Evolutionary conservation across 257 asterid genomes (phyloP).

Genomic region (Lycium barbarum): DNA sequence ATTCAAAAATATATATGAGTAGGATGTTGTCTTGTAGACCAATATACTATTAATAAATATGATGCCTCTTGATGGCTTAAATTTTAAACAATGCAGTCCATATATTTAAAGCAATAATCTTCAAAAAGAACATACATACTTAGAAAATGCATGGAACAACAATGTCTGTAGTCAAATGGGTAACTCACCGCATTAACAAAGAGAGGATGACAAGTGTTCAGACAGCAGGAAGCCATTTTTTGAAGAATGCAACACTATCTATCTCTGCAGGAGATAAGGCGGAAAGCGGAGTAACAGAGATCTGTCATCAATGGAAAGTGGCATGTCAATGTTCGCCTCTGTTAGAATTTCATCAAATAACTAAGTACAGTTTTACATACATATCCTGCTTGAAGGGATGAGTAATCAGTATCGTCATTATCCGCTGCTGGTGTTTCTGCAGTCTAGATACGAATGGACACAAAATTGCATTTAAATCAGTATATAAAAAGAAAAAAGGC

Average conservation of each 20-base stretch:
- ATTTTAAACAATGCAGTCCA: neutral
- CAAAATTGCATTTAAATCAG: neutral
- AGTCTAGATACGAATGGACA: constrained; percentile 47
- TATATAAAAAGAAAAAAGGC: neutral
- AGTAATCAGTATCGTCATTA: constrained; percentile 57
- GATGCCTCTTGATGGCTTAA: neutral
- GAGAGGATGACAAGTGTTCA: constrained; percentile 35
- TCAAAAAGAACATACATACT: neutral
- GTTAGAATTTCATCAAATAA: constrained; percentile 21
- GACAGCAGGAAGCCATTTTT: constrained; percentile 65
- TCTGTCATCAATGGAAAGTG: constrained; percentile 52
- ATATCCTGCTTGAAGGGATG: constrained; percentile 64
- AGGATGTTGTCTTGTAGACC: neutral
- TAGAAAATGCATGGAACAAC: neutral
- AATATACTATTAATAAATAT: neutral
- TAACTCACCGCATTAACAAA: neutral
- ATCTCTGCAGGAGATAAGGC: constrained; percentile 71
- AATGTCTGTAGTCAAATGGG: neutral
- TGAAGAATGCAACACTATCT: constrained; percentile 61
- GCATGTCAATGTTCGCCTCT: neutral
- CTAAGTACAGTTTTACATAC: constrained; percentile 48
- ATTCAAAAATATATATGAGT: neutral
- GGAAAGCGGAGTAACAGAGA: constrained; percentile 73
- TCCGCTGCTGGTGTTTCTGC: constrained; percentile 51
- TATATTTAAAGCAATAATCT: neutral